phyloP scores from a whole-genome alignment of 805 yeast species.

The Teunomyces kruisii region DNA sequence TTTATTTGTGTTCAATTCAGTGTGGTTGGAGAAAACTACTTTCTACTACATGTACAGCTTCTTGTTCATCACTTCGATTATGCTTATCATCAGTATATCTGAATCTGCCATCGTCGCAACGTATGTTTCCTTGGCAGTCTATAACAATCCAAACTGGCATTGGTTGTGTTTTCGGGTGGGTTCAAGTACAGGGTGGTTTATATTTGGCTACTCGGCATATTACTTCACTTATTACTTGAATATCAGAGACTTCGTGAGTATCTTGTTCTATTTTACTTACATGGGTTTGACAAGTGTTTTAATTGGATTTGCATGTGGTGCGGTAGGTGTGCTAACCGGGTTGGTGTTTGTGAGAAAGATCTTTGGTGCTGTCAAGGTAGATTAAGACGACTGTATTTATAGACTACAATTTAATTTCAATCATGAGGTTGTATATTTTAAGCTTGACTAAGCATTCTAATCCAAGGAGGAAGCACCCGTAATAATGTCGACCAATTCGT shows the following conservation, averaged over 20 bases:
- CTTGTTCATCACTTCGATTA: constrained; percentile 56
- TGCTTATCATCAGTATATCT: constrained; percentile 60
- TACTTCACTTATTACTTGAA: constrained; percentile 59
- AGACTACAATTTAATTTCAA: constrained; percentile 1
- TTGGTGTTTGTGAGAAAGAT: constrained; percentile 62
- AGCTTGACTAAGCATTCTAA: constrained; percentile 37
- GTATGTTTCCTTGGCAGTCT: constrained; percentile 55
- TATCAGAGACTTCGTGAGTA: constrained; percentile 65
- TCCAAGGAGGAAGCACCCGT: constrained; percentile 99
- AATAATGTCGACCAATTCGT: constrained; percentile 98
- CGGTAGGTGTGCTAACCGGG: constrained; percentile 69
- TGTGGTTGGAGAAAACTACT: constrained; percentile 79
- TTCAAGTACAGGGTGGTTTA: constrained; percentile 66
- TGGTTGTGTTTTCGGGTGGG: constrained; percentile 79
- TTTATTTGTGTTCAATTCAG: constrained; percentile 65
- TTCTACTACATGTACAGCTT: constrained; percentile 82
- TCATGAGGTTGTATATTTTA: constrained; percentile 7
- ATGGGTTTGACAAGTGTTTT: constrained; percentile 61
- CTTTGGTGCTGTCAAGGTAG: constrained; percentile 52
- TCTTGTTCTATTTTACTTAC: constrained; percentile 68
- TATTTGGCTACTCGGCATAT: constrained; percentile 65
- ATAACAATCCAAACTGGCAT: constrained; percentile 70
- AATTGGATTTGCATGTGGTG: constrained; percentile 71
- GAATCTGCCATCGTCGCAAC: constrained; percentile 73
- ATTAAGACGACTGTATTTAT: background rate